Evolutionary conservation across 2,329 filamentous ascomycete genomes (phyloP), one percentile per base, ranked within the genome.

Genomic region (Rhynchosporium agropyri): DNA sequence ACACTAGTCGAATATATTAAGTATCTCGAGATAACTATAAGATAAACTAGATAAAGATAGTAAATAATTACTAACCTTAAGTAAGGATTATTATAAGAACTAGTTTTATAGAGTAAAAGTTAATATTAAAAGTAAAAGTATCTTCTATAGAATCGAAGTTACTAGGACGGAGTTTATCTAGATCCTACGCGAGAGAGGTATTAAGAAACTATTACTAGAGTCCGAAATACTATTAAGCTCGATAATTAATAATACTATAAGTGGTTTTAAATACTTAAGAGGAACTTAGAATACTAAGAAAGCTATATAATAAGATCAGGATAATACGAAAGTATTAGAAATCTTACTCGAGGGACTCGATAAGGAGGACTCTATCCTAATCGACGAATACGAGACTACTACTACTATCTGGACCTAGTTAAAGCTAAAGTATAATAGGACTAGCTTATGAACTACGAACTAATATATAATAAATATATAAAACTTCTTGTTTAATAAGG

Each of bases 381-480:
- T 46, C 10, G 13, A 49, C 28, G 13, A 49, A 13, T 28, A 28
- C 46, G 46, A 49, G 10, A 49, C 4, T 49, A 29, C 46, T 5
- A 49, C n/a, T 9, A 29, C 46, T 28, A 15, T 49, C 29, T 49
- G 20, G n/a, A 49, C 20, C 6, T 13, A 49, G 29, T 13, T 49
- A 28, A 49, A 49, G 15, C 20, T 49, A 4, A 49, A 49, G 13
- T 49, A 49, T 13, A 29, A 49, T 4, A 49, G 13, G 28, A 49
- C 46, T 28, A 49, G 13, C n/a, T 4, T 26, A 4, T 49, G 10
- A 28, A 49, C 13, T 49, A 13, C 46, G 6, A 49, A 49, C 20
- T 29, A 49, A 49, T 49, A 49, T 49, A 49, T 49, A 29, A 49
- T 26, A 49, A 49, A 26, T 49, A 4, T 49, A 28, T 29, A 49